These are phyloP conservation scores for Populus tomentosa DNA, from an alignment of 441 rosid species.

Conservation along the genomic window DNA sequence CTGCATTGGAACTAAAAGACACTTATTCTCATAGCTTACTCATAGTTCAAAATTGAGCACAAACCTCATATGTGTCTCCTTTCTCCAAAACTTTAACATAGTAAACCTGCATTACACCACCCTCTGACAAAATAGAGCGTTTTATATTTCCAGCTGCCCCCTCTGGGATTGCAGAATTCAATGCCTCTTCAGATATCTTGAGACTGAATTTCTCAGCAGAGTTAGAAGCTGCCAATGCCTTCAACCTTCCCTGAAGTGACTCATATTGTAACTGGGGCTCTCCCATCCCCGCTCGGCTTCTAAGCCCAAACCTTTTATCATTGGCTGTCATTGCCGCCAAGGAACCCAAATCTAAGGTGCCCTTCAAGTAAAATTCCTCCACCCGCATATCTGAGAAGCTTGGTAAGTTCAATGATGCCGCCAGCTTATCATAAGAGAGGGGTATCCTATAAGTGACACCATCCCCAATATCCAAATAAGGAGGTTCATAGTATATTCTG, in stretches of 20 bases:
- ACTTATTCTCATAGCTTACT: conserved; percentile 4
- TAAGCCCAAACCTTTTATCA: conserved; percentile 63
- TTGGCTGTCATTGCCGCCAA: conserved; percentile 75
- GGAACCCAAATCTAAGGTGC: conserved; percentile 90
- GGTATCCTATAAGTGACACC: conserved; percentile 86
- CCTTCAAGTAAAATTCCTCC: conserved; percentile 82
- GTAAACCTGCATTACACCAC: conserved; percentile 87
- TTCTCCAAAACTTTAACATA: conserved; percentile 99
- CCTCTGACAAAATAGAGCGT: conserved; percentile 85
- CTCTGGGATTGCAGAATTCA: conserved; percentile 80
- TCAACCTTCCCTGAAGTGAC: conserved; percentile 90
- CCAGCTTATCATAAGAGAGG: conserved; percentile 83
- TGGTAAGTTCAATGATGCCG: conserved; percentile 73
- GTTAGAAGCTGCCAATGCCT: conserved; percentile 58
- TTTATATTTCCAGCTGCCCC: conserved; percentile 98
- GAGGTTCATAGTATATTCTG: conserved; percentile 87
- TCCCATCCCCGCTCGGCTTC: conserved; percentile 70
- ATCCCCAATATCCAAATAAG: conserved; percentile 91
- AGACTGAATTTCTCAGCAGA: conserved; percentile 72
- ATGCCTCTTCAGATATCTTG: conserved; percentile 74
- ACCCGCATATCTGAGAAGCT: conserved; percentile 80
- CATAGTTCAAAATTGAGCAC: conserved; percentile 34
- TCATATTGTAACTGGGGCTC: conserved; percentile 78
- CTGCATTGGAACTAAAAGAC: neutral
- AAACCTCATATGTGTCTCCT: conserved; percentile 56